Percentiles rank a stretch among this genome's conserved stretches.
These are phyloP conservation scores for Zelopaecilomyces penicillatus DNA, from an alignment of 2,329 filamentous ascomycete species.

Conservation along the genomic window DNA sequence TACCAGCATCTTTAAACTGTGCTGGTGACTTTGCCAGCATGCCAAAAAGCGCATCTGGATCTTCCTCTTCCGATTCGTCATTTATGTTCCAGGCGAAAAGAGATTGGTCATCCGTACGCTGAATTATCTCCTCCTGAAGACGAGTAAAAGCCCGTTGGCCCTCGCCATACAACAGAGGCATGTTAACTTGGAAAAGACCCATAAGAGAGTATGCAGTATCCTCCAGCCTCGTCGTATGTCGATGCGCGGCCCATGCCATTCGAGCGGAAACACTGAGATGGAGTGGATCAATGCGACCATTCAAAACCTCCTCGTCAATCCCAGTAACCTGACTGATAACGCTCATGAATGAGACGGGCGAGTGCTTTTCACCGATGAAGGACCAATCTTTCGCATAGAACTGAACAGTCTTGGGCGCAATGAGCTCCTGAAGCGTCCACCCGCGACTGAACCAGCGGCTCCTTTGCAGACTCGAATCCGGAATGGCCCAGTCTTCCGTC, in stretches of 20 bases:
- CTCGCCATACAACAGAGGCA: slow-evolving; percentile 15
- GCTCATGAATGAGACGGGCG: neutral
- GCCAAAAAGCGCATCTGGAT: slow-evolving; percentile 7
- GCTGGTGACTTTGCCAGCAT: slow-evolving; percentile 8
- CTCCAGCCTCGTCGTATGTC: slow-evolving; percentile 11
- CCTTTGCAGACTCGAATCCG: slow-evolving; percentile 5
- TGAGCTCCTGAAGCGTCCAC: slow-evolving; percentile 13
- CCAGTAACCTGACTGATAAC: slow-evolving; percentile 3
- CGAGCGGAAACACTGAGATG: slow-evolving; percentile 8
- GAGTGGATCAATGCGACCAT: slow-evolving; percentile 5
- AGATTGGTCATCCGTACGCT: slow-evolving; percentile 11
- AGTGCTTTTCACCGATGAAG: slow-evolving; percentile 4
- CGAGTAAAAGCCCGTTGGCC: slow-evolving; percentile 7
- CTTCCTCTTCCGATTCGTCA: slow-evolving; percentile 6
- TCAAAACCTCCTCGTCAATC: slow-evolving; percentile 4
- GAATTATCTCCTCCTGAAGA: slow-evolving; percentile 10
- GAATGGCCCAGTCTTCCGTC: neutral
- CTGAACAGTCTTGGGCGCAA: slow-evolving; percentile 9
- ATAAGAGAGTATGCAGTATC: slow-evolving; percentile 14
- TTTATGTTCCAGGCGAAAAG: slow-evolving; percentile 13
- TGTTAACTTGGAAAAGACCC: slow-evolving; percentile 12
- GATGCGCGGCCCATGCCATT: slow-evolving; percentile 11
- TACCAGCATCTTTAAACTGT: slow-evolving; percentile 7
- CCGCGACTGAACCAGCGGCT: slow-evolving; percentile 17
- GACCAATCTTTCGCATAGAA: slow-evolving; percentile 8